Evolutionary conservation across 352 stramenopile genomes (phyloP), one percentile per base, ranked within the genome.

Genomic region (Phytophthora megakarya): DNA sequence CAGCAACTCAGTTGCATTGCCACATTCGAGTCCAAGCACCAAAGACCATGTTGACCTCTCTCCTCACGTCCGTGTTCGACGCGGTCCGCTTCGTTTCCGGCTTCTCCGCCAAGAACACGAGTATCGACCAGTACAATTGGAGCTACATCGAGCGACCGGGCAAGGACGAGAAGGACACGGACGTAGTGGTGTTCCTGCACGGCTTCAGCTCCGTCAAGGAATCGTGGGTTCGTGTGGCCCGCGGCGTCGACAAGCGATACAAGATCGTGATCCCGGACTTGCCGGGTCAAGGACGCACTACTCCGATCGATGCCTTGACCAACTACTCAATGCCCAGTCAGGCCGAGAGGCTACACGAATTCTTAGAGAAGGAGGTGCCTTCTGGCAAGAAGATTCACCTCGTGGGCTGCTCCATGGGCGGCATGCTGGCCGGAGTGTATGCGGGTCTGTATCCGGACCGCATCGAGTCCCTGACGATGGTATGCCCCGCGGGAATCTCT

Each of bases 191-290:
- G 10, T 86, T 90, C 35, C 65, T 93, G 39, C 81, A 90, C 33
- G 84, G 84, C 55, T 93, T 93, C 62, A 85, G 76, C 49, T 87
- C 79, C 22, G 58, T 78, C 30, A 93, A 93, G 43, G 80, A 89
- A 57, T 88, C 79, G 28, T 89, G 80, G 81, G 57, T 84, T 44
- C 73, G 74, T 12, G 70, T 88, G 21, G 79, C 81, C 16, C 65
- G 71, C 10, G 70, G 70, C 23, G 60, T 90, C 5, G 78, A 88
- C 67, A 78, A 73, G 15, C 67, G 74, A 16, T 88, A 75, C 66
- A 72, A 78, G 18, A 65, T 91, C 18, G 25, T 93, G 19, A 81
- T 91, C 47, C 81, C 84, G 2, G 84, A 93, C 47, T 48, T 93
- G n/a, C 82, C 82, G 0, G 84, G 84, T 22, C 81, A 90, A 46